Conservation (phyloP, 257 asterid species). For the Gentiana dahurica region DNA sequence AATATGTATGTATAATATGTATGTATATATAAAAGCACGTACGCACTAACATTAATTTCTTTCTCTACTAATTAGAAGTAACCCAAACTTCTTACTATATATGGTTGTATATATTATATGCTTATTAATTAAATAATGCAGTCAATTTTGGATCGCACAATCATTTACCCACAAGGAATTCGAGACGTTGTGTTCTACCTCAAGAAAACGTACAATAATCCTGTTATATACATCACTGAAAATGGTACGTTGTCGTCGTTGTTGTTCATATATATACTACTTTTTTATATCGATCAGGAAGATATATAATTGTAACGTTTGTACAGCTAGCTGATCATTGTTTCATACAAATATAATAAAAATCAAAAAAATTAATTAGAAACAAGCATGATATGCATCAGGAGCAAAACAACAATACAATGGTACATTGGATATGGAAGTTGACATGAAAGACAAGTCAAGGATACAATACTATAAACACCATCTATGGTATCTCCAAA, state of each 20-base stretch:
- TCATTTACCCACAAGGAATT: constrained; percentile 38
- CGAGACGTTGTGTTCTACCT: constrained; percentile 25
- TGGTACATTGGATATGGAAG: not conserved
- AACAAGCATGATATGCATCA: not conserved
- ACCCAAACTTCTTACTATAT: not conserved
- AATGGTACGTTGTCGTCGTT: constrained; percentile 9
- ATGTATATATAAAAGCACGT: not conserved
- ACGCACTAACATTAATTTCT: not conserved
- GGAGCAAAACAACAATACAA: constrained; percentile 17
- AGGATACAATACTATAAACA: constrained; percentile 24
- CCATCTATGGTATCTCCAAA: constrained; percentile 23
- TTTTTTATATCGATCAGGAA: no score
- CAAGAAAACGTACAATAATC: constrained; percentile 31
- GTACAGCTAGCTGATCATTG: no score
- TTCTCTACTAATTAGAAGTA: not conserved
- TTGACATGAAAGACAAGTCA: constrained; percentile 13
- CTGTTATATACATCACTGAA: constrained; percentile 31
- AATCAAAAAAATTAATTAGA: no score
- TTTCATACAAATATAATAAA: no score
- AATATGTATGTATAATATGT: not conserved
- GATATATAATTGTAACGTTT: no score
- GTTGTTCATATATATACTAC: no score
- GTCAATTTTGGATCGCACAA: constrained; percentile 24
- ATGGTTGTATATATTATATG: not conserved
- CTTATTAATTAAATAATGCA: constrained; percentile 6